Percentiles rank a stretch among this genome's conserved stretches.
Evolutionary conservation across 306 rosid species (phyloP).

Genomic region (Corylus heterophylla): DNA sequence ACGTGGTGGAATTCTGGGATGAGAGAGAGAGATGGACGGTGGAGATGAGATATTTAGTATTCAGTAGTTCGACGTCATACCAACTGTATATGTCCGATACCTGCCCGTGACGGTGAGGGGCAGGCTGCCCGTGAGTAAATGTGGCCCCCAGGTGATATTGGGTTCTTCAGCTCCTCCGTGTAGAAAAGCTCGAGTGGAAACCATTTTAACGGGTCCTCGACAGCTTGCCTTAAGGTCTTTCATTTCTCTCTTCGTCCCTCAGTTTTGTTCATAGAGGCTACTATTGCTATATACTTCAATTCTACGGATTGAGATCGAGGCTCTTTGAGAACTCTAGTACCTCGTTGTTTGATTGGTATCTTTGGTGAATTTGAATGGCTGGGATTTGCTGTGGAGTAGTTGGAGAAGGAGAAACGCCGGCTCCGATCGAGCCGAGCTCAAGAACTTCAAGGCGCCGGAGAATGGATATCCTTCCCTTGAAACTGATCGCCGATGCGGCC

Average conservation of each 20-base stretch:
- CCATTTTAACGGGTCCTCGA: slow-evolving; percentile 29
- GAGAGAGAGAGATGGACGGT: slow-evolving; percentile 22
- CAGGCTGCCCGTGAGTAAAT: slow-evolving; percentile 55
- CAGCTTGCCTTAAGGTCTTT: background rate
- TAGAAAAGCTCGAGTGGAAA: slow-evolving; percentile 39
- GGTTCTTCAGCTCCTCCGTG: slow-evolving; percentile 1
- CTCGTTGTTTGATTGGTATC: background rate
- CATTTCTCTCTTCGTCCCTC: background rate
- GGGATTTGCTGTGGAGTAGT: slow-evolving; percentile 83
- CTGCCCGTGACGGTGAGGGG: slow-evolving; percentile 87
- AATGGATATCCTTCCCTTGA: slow-evolving; percentile 42
- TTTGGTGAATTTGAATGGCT: slow-evolving; percentile 49
- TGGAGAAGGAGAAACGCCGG: slow-evolving; percentile 59
- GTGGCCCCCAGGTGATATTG: slow-evolving; percentile 63
- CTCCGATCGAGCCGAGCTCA: slow-evolving; percentile 44
- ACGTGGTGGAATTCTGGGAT: slow-evolving; percentile 40
- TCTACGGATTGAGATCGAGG: background rate
- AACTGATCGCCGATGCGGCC: slow-evolving; percentile 47
- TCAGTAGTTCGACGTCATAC: slow-evolving; percentile 67
- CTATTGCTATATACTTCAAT: background rate
- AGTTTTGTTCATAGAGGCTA: background rate
- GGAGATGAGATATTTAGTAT: slow-evolving; percentile 17
- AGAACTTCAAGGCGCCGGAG: slow-evolving; percentile 42
- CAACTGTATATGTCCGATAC: slow-evolving; percentile 64
- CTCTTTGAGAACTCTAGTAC: background rate